Evolutionary conservation across 257 asterid species (phyloP).

Genomic region (Pogostemon cablin): DNA sequence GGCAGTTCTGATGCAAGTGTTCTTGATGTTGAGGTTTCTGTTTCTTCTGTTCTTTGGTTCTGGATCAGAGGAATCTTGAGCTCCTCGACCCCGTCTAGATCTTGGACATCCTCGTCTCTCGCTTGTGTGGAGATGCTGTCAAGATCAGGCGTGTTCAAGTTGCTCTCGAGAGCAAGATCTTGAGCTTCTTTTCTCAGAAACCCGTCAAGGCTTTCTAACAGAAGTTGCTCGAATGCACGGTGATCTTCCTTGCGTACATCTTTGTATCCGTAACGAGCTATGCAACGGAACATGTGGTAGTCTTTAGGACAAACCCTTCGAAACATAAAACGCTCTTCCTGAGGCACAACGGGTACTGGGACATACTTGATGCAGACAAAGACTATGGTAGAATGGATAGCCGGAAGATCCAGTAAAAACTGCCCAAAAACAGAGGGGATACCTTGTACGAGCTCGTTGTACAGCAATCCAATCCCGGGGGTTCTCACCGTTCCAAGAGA

Average conservation of each 20-base stretch:
- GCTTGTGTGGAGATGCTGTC: conserved; percentile 50
- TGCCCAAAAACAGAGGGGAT: conserved; percentile 84
- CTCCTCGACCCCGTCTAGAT: conserved; percentile 45
- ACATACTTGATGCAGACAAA: conserved; percentile 92
- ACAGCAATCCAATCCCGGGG: conserved; percentile 87
- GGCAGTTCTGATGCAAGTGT: conserved; percentile 41
- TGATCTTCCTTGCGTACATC: conserved; percentile 91
- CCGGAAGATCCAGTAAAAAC: conserved; percentile 83
- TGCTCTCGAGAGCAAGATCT: conserved; percentile 65
- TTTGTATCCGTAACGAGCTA: conserved; percentile 90
- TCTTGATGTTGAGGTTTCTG: conserved; percentile 33
- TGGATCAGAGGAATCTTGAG: conserved; percentile 63
- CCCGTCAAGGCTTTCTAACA: conserved; percentile 76
- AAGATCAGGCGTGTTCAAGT: conserved; percentile 37
- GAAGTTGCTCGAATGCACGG: conserved; percentile 73
- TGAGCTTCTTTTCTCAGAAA: conserved; percentile 80
- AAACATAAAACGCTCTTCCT: conserved; percentile 82
- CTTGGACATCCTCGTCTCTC: conserved; percentile 46
- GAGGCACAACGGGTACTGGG: conserved; percentile 88
- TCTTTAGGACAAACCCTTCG: conserved; percentile 85
- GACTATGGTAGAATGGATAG: conserved; percentile 78
- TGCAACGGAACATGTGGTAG: conserved; percentile 93
- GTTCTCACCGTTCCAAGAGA: conserved; percentile 80
- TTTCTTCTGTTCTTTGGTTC: conserved; percentile 38
- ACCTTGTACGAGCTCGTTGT: conserved; percentile 91